A percentile compares a stretch with the other conserved stretches of the same genome.
Conservation (phyloP, 2,329 filamentous ascomycete genomes). For the Calonectria ilicicola region DNA sequence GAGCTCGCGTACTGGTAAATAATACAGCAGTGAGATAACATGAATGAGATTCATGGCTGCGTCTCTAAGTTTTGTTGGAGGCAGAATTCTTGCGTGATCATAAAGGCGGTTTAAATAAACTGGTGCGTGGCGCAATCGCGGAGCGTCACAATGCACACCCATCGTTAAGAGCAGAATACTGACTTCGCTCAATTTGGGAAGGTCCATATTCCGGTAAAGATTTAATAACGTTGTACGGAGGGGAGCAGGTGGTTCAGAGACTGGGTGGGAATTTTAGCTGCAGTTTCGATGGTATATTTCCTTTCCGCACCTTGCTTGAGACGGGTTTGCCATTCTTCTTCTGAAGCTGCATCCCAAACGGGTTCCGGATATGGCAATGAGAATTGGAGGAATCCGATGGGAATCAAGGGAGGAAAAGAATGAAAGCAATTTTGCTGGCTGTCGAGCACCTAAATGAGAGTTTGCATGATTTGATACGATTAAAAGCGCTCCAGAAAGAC, state of each 20-base stretch:
- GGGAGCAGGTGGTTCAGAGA: background rate
- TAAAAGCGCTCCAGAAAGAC: fast-evolving
- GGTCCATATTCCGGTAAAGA: background rate
- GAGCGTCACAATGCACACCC: background rate
- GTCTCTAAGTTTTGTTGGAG: background rate
- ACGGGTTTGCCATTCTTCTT: background rate
- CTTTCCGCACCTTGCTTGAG: background rate
- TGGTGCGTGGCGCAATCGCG: background rate
- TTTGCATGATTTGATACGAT: background rate
- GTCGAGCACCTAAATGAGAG: background rate
- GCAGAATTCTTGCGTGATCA: background rate
- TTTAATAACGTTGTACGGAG: background rate
- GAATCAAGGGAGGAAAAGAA: background rate
- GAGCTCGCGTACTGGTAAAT: background rate
- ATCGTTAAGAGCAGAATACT: background rate
- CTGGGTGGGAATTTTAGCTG: background rate
- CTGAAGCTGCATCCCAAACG: background rate
- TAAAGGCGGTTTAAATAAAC: background rate
- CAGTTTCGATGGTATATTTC: no score
- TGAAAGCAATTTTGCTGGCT: background rate
- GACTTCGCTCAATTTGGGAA: background rate
- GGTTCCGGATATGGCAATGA: background rate
- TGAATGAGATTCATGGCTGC: background rate
- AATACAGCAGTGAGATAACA: background rate
- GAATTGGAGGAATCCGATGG: background rate